Conservation (phyloP, 2,329 filamentous ascomycete genomes). For the Fusarium sp. region DNA sequence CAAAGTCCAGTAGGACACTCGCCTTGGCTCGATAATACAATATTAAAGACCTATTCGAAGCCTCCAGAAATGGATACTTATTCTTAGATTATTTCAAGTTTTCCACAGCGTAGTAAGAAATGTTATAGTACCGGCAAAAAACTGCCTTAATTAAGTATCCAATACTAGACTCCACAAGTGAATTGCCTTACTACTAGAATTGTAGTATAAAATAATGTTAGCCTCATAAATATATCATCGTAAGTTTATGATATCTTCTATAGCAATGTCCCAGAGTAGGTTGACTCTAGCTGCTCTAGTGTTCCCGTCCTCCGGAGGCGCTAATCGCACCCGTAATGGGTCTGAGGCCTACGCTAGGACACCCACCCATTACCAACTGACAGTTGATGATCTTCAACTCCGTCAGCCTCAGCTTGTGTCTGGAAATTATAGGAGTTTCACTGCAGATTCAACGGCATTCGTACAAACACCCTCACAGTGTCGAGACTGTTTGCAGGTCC, state of each 20-base stretch:
- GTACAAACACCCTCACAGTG: slow-evolving; percentile 3
- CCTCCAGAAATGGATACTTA: not conserved
- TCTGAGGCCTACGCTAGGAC: slow-evolving; percentile 9
- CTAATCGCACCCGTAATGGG: slow-evolving; percentile 5
- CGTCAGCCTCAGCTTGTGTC: slow-evolving; percentile 30
- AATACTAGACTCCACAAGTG: too few species aligned
- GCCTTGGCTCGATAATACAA: not conserved
- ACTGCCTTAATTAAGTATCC: too few species aligned
- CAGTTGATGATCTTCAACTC: slow-evolving; percentile 20
- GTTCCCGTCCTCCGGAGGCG: slow-evolving; percentile 1
- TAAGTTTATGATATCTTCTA: too few species aligned
- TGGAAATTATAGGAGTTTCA: slow-evolving; percentile 9
- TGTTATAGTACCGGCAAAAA: too few species aligned
- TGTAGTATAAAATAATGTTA: too few species aligned
- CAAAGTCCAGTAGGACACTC: not conserved
- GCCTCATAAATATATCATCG: too few species aligned
- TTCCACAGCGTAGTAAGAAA: too few species aligned
- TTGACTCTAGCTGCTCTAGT: too few species aligned
- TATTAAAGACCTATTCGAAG: not conserved
- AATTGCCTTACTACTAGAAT: too few species aligned
- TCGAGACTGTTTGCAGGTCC: not conserved
- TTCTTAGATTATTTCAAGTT: not conserved
- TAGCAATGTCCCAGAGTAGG: too few species aligned
- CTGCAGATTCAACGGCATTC: slow-evolving; percentile 11
- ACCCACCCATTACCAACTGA: slow-evolving; percentile 11